Evolutionary conservation across 1,284 basidiomycete genomes (phyloP).

Genomic region (Farysia itapuensis): DNA sequence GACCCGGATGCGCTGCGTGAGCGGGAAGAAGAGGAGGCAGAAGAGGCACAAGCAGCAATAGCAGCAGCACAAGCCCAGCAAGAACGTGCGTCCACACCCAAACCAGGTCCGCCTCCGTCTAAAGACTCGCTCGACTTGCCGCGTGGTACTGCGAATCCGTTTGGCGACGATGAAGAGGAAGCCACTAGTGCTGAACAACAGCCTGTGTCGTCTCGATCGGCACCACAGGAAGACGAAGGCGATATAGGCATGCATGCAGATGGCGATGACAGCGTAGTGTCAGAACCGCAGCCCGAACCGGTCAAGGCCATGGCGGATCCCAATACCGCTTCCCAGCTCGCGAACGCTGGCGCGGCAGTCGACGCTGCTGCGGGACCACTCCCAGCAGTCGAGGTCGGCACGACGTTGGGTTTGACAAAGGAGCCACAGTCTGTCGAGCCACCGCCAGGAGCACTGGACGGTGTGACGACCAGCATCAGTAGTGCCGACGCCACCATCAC

Average conservation of each 20-base stretch:
- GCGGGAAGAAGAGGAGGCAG: conserved; percentile 13
- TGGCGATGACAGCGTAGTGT: too few species aligned
- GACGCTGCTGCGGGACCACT: conserved; percentile 3
- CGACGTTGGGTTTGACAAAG: conserved; percentile 41
- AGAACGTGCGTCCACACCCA: too few species aligned
- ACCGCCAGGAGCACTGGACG: conserved; percentile 48
- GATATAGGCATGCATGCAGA: conserved; percentile 6
- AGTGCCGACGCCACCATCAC: conserved; percentile 54
- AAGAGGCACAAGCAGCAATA: not conserved
- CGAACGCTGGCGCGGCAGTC: conserved; percentile 10
- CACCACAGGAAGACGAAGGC: conserved; percentile 13
- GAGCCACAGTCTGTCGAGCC: conserved; percentile 45
- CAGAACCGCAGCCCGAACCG: too few species aligned
- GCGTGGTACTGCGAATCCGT: too few species aligned
- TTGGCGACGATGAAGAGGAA: too few species aligned
- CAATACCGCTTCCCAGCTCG: conserved; percentile 51
- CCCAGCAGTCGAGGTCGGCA: conserved; percentile 16
- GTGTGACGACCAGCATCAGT: conserved; percentile 56
- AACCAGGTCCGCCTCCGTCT: too few species aligned
- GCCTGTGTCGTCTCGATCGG: too few species aligned
- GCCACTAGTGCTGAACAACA: too few species aligned
- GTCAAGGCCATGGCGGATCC: conserved; percentile 38
- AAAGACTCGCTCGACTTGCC: too few species aligned
- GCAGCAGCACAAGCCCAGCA: not conserved
- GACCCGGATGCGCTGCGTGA: conserved; percentile 44